phyloP scores from a whole-genome alignment of 2,329 filamentous ascomycete species.

The Diaporthe citri region DNA sequence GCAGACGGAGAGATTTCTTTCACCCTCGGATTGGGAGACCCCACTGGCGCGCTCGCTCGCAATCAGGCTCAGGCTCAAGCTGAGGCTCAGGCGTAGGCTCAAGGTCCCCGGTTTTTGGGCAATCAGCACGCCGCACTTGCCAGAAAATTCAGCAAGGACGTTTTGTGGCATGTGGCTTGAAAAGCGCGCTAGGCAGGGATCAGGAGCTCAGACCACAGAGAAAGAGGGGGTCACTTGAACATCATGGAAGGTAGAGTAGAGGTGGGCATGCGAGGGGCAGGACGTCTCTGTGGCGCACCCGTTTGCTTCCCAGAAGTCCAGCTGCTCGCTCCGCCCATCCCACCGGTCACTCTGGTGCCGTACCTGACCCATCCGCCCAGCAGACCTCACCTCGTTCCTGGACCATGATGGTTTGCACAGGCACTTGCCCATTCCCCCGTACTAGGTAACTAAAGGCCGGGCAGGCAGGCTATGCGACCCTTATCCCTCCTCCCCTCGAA shows the following conservation, averaged over 20 bases:
- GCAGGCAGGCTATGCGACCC: not conserved
- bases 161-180: slow-evolving; percentile 40
- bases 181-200: slow-evolving; percentile 34
- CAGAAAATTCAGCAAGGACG: slow-evolving; percentile 38
- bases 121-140: slow-evolving; percentile 9
- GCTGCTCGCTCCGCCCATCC: not conserved
- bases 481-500: no score
- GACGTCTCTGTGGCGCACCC: slow-evolving; percentile 34
- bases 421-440: not conserved
- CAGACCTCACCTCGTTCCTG: not conserved
- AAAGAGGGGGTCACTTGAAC: not conserved
- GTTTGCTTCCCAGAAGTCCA: not conserved
- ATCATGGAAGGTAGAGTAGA: not conserved
- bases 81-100: not conserved
- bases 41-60: slow-evolving; percentile 35
- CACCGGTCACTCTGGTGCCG: not conserved
- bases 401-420: not conserved
- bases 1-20: slow-evolving; percentile 39
- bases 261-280: not conserved
- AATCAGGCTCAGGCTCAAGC: slow-evolving; percentile 21
- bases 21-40: slow-evolving; percentile 33
- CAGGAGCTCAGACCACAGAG: not conserved
- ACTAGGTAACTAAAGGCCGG: not conserved
- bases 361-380: slow-evolving; percentile 1
- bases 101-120: slow-evolving; percentile 13